Conservation (phyloP, 1,284 basidiomycete genomes). For the Cutaneotrichosporon spelunceum region DNA sequence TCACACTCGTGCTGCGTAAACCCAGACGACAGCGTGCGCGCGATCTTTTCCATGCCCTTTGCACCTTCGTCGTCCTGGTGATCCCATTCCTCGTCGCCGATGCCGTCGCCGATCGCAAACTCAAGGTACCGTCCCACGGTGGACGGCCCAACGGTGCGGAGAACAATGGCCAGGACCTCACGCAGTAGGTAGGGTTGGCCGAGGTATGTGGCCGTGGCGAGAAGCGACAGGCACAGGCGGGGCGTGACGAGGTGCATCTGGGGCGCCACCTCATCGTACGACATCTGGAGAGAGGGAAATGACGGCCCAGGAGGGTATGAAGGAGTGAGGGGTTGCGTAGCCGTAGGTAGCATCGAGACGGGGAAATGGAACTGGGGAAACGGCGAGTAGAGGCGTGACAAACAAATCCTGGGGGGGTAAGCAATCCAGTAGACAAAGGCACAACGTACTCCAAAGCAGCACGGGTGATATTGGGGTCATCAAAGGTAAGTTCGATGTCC, state of each 20-base stretch:
- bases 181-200: constrained; percentile 73
- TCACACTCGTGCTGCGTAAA: constrained; percentile 13
- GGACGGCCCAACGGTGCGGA: constrained; percentile 72
- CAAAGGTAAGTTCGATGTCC: constrained; percentile 67
- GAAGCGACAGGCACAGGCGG: constrained; percentile 75
- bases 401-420: constrained; percentile 62
- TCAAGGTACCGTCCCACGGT: constrained; percentile 74
- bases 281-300: constrained; percentile 62
- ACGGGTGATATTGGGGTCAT: constrained; percentile 80
- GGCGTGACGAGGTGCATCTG: constrained; percentile 72
- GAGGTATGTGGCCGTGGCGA: constrained; percentile 81
- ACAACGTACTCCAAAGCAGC: constrained; percentile 58
- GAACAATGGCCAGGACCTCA: constrained; percentile 67
- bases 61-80: constrained; percentile 60
- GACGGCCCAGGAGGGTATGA: constrained; percentile 57
- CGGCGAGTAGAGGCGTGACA: constrained; percentile 79
- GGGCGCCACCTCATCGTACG: constrained; percentile 52
- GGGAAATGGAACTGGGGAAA: constrained; percentile 69
- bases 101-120: constrained; percentile 74
- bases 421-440: background rate
- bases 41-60: constrained; percentile 67
- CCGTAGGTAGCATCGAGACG: constrained; percentile 63
- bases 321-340: constrained; percentile 66
- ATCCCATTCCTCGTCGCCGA: constrained; percentile 56
- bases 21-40: constrained; percentile 52